Base-by-base conservation (phyloP, 202 grass and related monocot species). In the Digitaria exilis region DNA sequence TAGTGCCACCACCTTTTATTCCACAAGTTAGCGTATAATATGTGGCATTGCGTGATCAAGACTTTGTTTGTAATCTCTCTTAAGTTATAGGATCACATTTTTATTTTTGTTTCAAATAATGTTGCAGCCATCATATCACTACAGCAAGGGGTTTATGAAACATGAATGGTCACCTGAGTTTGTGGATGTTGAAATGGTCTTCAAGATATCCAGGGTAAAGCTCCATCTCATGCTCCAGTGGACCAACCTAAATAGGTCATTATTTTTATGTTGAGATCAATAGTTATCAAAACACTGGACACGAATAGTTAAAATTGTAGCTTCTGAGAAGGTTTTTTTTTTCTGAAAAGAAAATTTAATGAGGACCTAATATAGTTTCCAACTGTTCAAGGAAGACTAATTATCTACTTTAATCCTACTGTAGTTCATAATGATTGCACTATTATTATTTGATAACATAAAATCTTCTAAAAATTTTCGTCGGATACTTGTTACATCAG, bases 151-250 rank as follows among this genome's bases (percentile, higher is more conserved):
- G 13, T 22, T 46, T 54, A 34, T 28, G 41, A 75, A 50, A 66
- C 13, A 73, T 49, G 48, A 55, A 55, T 37, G 21, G 10, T 56
- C 28, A 87, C 85, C 79, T 82, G 39, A 73, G 68, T 79, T 85
- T 87, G 35, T 88, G 46, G 73, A 87, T 90, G 82, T 88, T 66
- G 71, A 93, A 90, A 78, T 81, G 91, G 43, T 91, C 90, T 76
- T 93, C 88, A 61, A 97, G 90, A 64, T 93, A 95, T 71, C 77
- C 90, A 35, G 71, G 88, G 73, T 92, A 94, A 84, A 97, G 86
- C 90, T 94, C 90, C 92, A 97, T 97, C 61, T 80, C 86, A 91
- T 91, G 13, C 62, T 80, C 73, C 34, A 69, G 35, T 76, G 81
- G 80, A 80, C 73, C 58, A 78, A 54, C 61, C 42, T 86, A 22